Evolutionary conservation across 148 eudicot species (phyloP).

Genomic region (Beta vulgaris): DNA sequence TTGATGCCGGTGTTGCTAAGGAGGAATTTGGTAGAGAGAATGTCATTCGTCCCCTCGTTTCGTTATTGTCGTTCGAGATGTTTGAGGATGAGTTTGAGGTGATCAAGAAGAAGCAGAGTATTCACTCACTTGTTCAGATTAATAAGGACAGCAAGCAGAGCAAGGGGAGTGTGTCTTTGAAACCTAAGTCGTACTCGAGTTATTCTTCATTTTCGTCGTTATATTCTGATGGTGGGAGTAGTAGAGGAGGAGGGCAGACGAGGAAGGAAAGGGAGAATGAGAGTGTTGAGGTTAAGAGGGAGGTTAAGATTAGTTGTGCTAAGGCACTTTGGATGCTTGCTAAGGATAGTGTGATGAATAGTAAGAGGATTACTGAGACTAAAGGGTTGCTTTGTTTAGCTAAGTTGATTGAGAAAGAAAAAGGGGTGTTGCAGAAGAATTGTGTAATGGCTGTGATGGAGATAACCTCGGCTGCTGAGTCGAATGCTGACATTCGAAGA

Average conservation of each 20-base stretch:
- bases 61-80: slow-evolving; percentile 53
- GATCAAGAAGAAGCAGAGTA: slow-evolving; percentile 34
- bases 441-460: slow-evolving; percentile 79
- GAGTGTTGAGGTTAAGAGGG: slow-evolving; percentile 50
- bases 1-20: slow-evolving; percentile 36
- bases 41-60: slow-evolving; percentile 64
- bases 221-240: slow-evolving; percentile 38
- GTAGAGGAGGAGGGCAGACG: slow-evolving; percentile 32
- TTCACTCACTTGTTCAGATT: slow-evolving; percentile 50
- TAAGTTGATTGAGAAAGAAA: slow-evolving; percentile 59
- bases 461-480: slow-evolving; percentile 66
- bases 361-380: slow-evolving; percentile 72
- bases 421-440: slow-evolving; percentile 50
- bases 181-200: slow-evolving; percentile 18
- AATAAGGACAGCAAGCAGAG: slow-evolving; percentile 44
- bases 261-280: slow-evolving; percentile 70
- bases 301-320: slow-evolving; percentile 60
- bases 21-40: slow-evolving; percentile 83
- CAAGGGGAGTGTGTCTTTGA: slow-evolving; percentile 13
- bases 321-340: slow-evolving; percentile 76
- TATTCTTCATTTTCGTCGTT: slow-evolving; percentile 35
- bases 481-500: slow-evolving; percentile 59
- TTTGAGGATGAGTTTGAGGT: slow-evolving; percentile 35
- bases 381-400: slow-evolving; percentile 84
- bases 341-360: slow-evolving; percentile 49